Evolutionary conservation across 2,329 filamentous ascomycete species (phyloP), one percentile per base, ranked within the genome.

Genomic region (Ceratocystis alfenasii): DNA sequence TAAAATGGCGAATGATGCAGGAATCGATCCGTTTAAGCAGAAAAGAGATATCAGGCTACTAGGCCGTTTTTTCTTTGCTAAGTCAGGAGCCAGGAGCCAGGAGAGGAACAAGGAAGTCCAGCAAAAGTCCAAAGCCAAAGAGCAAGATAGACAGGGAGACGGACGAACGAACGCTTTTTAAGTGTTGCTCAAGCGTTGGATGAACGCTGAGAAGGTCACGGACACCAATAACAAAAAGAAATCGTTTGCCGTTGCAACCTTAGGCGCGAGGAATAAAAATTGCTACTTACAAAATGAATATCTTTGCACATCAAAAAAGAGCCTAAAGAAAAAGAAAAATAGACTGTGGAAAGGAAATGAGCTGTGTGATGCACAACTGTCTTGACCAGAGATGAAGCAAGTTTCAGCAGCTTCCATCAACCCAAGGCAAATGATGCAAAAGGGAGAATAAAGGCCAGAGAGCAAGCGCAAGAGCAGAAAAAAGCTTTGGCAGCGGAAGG

Each of bases 341-440:
- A 36, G 8, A 22, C 12, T 50, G 6, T 22, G n/a, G 17, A n/a
- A 50, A n/a, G 46, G n/a, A 53, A 12, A 22, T 53, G 48, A 22
- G 48, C 22, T 15, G 22, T 53, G 3, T 53, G 48, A 53, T 53
- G 48, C 48, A 53, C 48, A 15, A 53, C 7, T 59, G 55, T 59
- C 55, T 30, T 59, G 25, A 59, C 30, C 55, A 59, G 55, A 59
- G 30, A 59, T 59, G 55, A 59, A 59, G 55, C 28, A 59, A 36
- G 55, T 59, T 59, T 59, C 55, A 59, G 55, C 55, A n/a, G n/a
- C 36, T 41, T 41, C 12, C 10, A n/a, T 59, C 55, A 33, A 10
- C 6, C 55, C 17, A 59, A 30, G 30, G 28, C 30, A 30, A 45
- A 60, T 25, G 48, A 53, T 53, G 55, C 15, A 36, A 46, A 48